phyloP scores from a whole-genome alignment of 2,329 filamentous ascomycete species.

The Cordyceps tenuipes region DNA sequence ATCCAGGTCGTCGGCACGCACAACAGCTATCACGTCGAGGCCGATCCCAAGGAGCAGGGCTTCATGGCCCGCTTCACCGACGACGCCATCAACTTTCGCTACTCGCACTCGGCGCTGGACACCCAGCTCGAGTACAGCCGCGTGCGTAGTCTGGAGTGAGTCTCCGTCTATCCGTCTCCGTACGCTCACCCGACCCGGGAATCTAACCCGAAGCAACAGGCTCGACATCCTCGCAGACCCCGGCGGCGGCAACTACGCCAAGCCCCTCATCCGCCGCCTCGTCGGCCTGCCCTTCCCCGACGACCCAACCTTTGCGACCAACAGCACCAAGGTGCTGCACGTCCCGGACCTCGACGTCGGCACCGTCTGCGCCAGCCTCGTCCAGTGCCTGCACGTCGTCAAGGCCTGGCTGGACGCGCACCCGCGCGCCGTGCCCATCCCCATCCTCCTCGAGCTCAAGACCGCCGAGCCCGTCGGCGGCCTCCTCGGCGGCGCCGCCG shows the following conservation, averaged over 20 bases:
- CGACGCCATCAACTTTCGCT: slow-evolving; percentile 34
- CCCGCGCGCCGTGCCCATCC: slow-evolving; percentile 35
- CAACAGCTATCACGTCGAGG: slow-evolving; percentile 43
- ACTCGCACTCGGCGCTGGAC: slow-evolving; percentile 36
- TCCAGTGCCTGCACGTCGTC: slow-evolving; percentile 33
- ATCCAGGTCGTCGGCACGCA: slow-evolving; percentile 43
- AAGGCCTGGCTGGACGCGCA: slow-evolving; percentile 36
- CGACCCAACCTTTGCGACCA: slow-evolving; percentile 29
- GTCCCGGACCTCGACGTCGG: slow-evolving; percentile 41
- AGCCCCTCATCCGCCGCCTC: slow-evolving; percentile 33
- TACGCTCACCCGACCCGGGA: no score
- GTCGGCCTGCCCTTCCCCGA: slow-evolving; percentile 30
- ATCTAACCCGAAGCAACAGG: no score
- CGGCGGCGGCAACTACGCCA: slow-evolving; percentile 37
- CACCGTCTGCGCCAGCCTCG: slow-evolving; percentile 36
- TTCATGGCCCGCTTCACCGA: slow-evolving; percentile 30
- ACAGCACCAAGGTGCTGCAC: slow-evolving; percentile 42
- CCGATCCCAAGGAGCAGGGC: slow-evolving; percentile 30
- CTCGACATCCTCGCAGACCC: slow-evolving; percentile 41
- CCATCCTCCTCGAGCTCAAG: slow-evolving; percentile 43
- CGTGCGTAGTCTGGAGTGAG: slow-evolving; percentile 35
- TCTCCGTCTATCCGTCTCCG: background rate
- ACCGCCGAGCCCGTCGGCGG: slow-evolving; percentile 20
- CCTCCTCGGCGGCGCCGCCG: slow-evolving; percentile 25
- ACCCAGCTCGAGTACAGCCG: slow-evolving; percentile 37